phyloP scores from a whole-genome alignment of 306 rosid species.

The Urtica urens region DNA sequence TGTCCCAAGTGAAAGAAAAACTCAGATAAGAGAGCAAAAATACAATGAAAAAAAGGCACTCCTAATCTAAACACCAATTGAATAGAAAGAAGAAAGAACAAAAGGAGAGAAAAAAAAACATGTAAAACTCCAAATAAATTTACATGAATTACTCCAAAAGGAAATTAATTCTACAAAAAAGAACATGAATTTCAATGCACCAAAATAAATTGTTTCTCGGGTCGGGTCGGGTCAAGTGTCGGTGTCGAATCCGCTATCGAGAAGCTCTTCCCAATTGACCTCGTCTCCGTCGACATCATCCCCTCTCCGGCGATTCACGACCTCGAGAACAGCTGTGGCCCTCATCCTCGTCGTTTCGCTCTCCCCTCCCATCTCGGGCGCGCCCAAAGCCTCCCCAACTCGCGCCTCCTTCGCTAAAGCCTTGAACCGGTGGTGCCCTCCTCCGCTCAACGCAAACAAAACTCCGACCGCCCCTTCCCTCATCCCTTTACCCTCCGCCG shows the following conservation, averaged over 20 bases:
- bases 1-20: not conserved
- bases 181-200: not conserved
- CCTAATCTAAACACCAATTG: not conserved
- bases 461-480: conserved; percentile 55
- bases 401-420: conserved; percentile 52
- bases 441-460: conserved; percentile 48
- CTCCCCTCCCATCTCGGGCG: conserved; percentile 49
- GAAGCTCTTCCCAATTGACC: conserved; percentile 67
- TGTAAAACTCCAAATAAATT: not conserved
- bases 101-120: not conserved
- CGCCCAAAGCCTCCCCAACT: conserved; percentile 38
- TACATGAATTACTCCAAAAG: not conserved
- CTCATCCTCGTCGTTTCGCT: conserved; percentile 42
- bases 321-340: conserved; percentile 44
- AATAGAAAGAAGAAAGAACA: not conserved
- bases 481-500: conserved; percentile 25
- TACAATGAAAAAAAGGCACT: not conserved
- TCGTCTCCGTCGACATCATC: conserved; percentile 20
- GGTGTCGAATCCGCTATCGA: conserved; percentile 40
- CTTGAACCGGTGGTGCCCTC: conserved; percentile 71
- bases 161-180: not conserved
- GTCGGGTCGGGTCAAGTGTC: conserved; percentile 25
- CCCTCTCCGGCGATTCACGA: conserved; percentile 35
- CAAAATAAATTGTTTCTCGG: conserved; percentile 5
- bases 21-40: not conserved